Evolutionary conservation across 441 rosid genomes (phyloP), one percentile per base, ranked within the genome.

Genomic region (Capsella rubella): DNA sequence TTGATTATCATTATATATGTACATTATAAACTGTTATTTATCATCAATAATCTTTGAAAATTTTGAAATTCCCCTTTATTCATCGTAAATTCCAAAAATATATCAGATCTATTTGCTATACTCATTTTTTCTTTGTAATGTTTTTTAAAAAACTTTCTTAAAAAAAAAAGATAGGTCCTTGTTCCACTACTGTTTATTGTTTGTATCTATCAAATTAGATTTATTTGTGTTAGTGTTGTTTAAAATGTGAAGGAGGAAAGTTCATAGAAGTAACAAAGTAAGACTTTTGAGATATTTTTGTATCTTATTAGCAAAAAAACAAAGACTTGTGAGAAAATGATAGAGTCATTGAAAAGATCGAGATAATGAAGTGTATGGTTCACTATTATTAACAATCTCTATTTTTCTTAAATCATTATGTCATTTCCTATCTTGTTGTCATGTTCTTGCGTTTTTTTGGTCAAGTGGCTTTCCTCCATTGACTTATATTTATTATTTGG

Each of bases 381-480:
- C 74, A 29, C 35, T 75, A 32, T 42, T 21, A 59, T 42, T 21
- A 59, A 29, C 47, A 67, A 74, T 25, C 62, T 11, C 11, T 5
- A 6, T 32, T 31, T 21, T 64, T 18, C 8, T 39, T 64, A 54
- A 43, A 67, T 37, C 34, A 43, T 50, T 39, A 2, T 43, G 4
- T 45, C 42, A 15, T 51, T 59, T 39, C 3, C 3, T 21, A 14
- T 28, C n/a, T 31, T 18, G 79, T 45, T 18, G 79, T 45, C 74
- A 68, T 28, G 70, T 47, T 76, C 55, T 56, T 76, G 60, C 54
- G 25, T 21, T 21, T 47, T 34, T 56, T 47, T 37, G 71, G 70
- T 75, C 70, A 69, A 76, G 67, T 76, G 75, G 66, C 58, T 39
- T 76, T 63, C 69, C 43, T 70, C 71, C 40, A 49, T 70, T 76